Evolutionary conservation across 441 rosid species (phyloP).

Genomic region (Macaranga tanarius): DNA sequence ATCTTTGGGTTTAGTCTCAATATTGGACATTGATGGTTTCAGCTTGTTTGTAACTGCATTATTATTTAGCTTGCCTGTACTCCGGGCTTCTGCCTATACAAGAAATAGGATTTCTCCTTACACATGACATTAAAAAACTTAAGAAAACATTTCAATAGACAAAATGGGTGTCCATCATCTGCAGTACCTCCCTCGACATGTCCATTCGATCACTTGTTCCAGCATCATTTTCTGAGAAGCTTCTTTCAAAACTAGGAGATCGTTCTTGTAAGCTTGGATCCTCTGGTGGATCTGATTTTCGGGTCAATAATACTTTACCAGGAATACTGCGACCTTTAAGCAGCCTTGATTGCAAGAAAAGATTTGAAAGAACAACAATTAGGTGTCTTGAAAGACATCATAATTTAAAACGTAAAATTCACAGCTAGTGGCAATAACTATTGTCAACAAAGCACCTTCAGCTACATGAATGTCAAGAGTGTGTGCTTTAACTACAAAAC

Average conservation of each 20-base stretch:
- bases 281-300: slow-evolving; percentile 66
- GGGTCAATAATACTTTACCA: slow-evolving; percentile 77
- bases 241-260: slow-evolving; percentile 66
- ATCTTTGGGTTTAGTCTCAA: slow-evolving; percentile 49
- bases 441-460: neutral
- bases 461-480: neutral
- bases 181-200: slow-evolving; percentile 50
- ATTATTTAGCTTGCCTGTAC: slow-evolving; percentile 40
- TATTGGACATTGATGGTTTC: slow-evolving; percentile 46
- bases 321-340: slow-evolving; percentile 94
- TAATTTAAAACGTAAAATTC: neutral
- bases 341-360: slow-evolving; percentile 41
- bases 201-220: slow-evolving; percentile 58
- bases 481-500: neutral
- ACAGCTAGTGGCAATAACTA: neutral
- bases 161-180: slow-evolving; percentile 8
- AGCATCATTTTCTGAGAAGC: slow-evolving; percentile 71
- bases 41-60: slow-evolving; percentile 45
- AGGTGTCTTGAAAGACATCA: neutral
- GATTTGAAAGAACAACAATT: neutral
- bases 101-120: slow-evolving; percentile 18
- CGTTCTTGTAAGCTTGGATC: slow-evolving; percentile 42
- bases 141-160: neutral
- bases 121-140: slow-evolving; percentile 2
- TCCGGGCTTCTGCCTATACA: slow-evolving; percentile 51